Evolutionary conservation across 805 yeast genomes (phyloP), one percentile per base, ranked within the genome.

Genomic region (Barnettozyma sp.): DNA sequence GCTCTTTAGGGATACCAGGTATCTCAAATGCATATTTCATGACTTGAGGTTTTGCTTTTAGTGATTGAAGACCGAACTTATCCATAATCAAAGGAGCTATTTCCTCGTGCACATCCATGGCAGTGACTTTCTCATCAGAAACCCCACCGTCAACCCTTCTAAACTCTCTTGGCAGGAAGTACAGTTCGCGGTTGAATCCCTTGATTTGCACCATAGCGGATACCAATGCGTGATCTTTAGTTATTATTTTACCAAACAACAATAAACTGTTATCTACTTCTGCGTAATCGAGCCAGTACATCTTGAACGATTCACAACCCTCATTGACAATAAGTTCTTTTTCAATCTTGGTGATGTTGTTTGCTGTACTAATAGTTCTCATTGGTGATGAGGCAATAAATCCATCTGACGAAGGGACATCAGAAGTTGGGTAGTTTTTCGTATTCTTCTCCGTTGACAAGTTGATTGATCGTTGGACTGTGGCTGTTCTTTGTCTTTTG

Each of bases 11-110:
- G 11, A 90, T 70, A 7, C 75, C 85, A 1, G 81, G 75, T 15
- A 82, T 55, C 53, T 90, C 97, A 63, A 92, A 92, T 2, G 97
- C 92, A 59, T 90, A 90, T 55, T 83, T 84, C 68, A 70, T 82
- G 8, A 52, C 63, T 46, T 76, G 81, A 0, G 88, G 79, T 56
- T 77, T 84, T 9, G 92, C 76, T 42, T 74, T 78, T 36, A 86
- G 66, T 19, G 68, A 65, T 8, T 67, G 68, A 21, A 85, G 58
- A 0, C 83, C 86, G 52, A 66, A 78, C 42, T 76, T 72, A 10
- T 68, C 76, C 61, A 78, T 57, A 24, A 85, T 58, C 21, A 84
- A 55, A 0, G 83, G 83, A 12, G 75, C 62, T 17, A 90, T 71
- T 56, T 90, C 97, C 12, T 76, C 82, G 44, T 79, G 78, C 12